phyloP scores from a whole-genome alignment of 805 yeast genomes.

The Candida hispaniensis region DNA sequence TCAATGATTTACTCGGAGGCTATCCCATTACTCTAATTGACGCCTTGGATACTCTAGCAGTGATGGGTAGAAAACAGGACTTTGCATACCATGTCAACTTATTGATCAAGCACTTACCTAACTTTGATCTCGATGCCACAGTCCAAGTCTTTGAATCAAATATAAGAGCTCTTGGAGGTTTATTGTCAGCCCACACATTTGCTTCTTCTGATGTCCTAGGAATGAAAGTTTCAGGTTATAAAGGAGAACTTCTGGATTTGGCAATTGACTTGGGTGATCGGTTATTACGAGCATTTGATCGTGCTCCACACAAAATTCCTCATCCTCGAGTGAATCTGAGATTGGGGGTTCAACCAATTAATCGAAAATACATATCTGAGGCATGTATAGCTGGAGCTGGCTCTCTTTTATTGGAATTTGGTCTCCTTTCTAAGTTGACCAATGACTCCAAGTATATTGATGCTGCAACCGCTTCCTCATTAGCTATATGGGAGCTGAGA shows the following conservation, averaged over 20 bases:
- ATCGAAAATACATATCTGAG: constrained; percentile 33
- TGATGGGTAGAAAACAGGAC: constrained; percentile 51
- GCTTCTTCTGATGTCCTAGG: constrained; percentile 43
- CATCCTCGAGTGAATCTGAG: constrained; percentile 66
- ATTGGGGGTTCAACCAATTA: constrained; percentile 35
- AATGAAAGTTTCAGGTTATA: constrained; percentile 37
- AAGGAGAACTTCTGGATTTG: constrained; percentile 58
- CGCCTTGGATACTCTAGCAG: constrained; percentile 64
- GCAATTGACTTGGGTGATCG: constrained; percentile 71
- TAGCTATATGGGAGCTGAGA: constrained; percentile 59
- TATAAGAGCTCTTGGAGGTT: constrained; percentile 73
- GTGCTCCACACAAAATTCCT: constrained; percentile 52
- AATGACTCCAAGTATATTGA: constrained; percentile 62
- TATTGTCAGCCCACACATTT: constrained; percentile 66
- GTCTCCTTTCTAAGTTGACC: constrained; percentile 62
- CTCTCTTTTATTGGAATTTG: constrained; percentile 70
- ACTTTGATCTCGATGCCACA: constrained; percentile 53
- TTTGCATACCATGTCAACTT: constrained; percentile 40
- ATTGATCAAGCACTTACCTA: constrained; percentile 34
- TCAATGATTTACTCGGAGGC: constrained; percentile 81
- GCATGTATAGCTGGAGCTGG: constrained; percentile 87
- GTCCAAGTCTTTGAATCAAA: constrained; percentile 85
- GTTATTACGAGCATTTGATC: constrained; percentile 57
- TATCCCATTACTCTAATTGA: constrained; percentile 71
- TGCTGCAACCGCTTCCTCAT: constrained; percentile 50